A percentile compares a stretch with the other conserved stretches of the same genome.
Evolutionary conservation across 441 rosid species (phyloP).

Genomic region (Biscutella laevigata): DNA sequence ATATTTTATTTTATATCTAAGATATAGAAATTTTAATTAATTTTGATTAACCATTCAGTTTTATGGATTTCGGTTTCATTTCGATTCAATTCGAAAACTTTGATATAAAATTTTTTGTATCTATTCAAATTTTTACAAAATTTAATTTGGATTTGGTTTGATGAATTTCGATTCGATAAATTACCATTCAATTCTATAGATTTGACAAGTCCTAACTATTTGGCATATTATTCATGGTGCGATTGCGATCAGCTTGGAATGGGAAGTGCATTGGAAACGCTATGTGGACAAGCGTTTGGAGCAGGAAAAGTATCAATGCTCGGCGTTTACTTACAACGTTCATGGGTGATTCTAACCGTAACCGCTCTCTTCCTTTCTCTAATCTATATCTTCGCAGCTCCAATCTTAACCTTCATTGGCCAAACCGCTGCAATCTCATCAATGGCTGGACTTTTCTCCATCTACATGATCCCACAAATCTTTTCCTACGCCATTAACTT

Average conservation of each 20-base stretch:
- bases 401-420: slow-evolving; percentile 31
- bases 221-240: too few relatives aligned
- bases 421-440: slow-evolving; percentile 36
- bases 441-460: slow-evolving; percentile 34
- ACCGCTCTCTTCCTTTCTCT: slow-evolving; percentile 33
- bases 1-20: too few relatives aligned
- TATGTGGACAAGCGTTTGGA: slow-evolving; percentile 49
- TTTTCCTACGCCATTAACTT: slow-evolving; percentile 44
- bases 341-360: slow-evolving; percentile 36
- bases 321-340: slow-evolving; percentile 39
- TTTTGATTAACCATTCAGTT: too few relatives aligned
- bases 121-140: too few relatives aligned
- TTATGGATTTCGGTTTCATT: too few relatives aligned
- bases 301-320: slow-evolving; percentile 38
- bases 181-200: too few relatives aligned
- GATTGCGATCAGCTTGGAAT: slow-evolving; percentile 60
- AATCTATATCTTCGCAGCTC: slow-evolving; percentile 35
- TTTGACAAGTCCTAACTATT: too few relatives aligned
- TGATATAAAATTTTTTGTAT: too few relatives aligned
- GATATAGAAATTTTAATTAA: too few relatives aligned
- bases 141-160: too few relatives aligned
- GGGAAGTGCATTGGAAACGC: slow-evolving; percentile 49
- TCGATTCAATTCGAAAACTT: too few relatives aligned
- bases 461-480: slow-evolving; percentile 40
- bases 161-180: too few relatives aligned